Evolutionary conservation across 1,139 yeast species (phyloP), one percentile per base, ranked within the genome.

Genomic region (Sugiyamaella castrensis): DNA sequence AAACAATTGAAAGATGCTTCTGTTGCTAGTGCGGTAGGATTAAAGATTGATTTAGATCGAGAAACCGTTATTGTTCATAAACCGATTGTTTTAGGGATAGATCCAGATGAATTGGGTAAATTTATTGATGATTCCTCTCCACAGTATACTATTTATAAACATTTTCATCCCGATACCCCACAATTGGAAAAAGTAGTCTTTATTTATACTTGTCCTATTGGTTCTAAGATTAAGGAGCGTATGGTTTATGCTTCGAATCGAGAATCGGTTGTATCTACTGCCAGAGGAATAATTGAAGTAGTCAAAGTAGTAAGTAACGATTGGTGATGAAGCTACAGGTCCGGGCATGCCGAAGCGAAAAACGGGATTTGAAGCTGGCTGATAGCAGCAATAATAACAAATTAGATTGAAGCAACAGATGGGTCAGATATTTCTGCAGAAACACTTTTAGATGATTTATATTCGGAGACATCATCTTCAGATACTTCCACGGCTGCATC

Each of bases 161-260:
- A 72, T 52, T 59, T 60, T 5, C 45, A 51, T 43, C 31, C 43
- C 27, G 31, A 43, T 29, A 11, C 15, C 16, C 42, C 36, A 10
- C 43, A 46, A 8, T 37, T 49, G 8, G 39, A 44, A 6, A 60
- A 67, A 34, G 61, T 64, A 43, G 78, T 77, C 31, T 88, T 92
- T 65, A 80, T 91, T 35, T 88, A 88, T 63, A 77, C 92, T 6
- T 91, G 97, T 66, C 98, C 98, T 2, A 81, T 94, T 0, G 89
- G 92, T 1, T 85, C 96, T 27, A 83, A 83, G 65, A 94, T 92
- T 41, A 86, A 84, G 66, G 95, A 89, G 49, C 78, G 98, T 58
- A 92, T 92, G 98, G 68, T 91, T 41, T 89, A 88, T 63, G 98
- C 98, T 1, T 79, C 96, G 2, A 84, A 83, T 54, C 84, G 89